Conservation (phyloP, 139 green algal species). For the Nannochloris sp. region DNA sequence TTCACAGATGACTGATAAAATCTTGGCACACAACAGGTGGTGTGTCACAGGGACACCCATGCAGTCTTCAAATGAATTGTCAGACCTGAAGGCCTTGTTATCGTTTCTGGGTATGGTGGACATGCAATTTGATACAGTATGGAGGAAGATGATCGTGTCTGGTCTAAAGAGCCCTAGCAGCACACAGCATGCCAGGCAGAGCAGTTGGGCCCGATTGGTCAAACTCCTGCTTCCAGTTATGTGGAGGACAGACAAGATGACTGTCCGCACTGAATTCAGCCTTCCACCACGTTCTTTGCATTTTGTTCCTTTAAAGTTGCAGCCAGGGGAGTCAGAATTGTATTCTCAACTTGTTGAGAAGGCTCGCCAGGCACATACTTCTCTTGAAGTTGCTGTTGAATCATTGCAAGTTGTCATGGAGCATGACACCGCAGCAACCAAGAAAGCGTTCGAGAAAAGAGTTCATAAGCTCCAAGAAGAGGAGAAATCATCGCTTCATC, state of each 20-base stretch:
- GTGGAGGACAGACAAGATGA: constrained; percentile 65
- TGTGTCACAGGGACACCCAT: constrained; percentile 79
- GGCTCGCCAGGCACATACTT: neutral
- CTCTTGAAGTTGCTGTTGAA: neutral
- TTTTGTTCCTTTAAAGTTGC: constrained; percentile 15
- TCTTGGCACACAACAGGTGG: constrained; percentile 39
- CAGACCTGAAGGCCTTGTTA: constrained; percentile 80
- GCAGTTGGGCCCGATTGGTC: constrained; percentile 24
- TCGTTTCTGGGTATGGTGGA: constrained; percentile 54
- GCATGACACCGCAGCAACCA: neutral
- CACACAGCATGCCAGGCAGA: neutral
- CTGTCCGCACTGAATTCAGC: constrained; percentile 30
- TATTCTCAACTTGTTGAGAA: constrained; percentile 12
- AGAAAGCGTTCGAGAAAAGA: neutral
- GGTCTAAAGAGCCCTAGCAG: neutral
- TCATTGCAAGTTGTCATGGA: constrained; percentile 5
- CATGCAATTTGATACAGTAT: neutral
- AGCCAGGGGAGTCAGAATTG: constrained; percentile 21
- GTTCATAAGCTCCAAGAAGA: constrained; percentile 1
- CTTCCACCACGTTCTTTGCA: constrained; percentile 45
- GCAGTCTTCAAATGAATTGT: constrained; percentile 47
- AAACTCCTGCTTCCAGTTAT: constrained; percentile 54
- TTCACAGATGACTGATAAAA: constrained; percentile 61
- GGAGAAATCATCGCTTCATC: constrained; percentile 15
- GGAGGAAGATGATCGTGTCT: neutral